Conservation (phyloP, 495 filamentous ascomycete genomes). For the Talaromyces adpressus region DNA sequence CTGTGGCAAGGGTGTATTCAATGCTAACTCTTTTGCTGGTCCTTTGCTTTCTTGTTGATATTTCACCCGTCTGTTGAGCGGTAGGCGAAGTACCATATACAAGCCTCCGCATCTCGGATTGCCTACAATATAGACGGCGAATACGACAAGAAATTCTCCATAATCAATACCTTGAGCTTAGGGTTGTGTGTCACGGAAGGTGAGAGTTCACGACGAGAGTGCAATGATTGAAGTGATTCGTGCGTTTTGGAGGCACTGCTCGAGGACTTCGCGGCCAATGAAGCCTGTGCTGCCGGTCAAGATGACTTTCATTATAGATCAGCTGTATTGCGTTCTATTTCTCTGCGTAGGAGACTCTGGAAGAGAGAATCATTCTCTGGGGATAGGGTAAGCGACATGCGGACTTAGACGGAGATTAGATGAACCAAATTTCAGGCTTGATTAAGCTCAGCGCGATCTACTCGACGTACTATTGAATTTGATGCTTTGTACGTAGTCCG, state of each 20-base stretch:
- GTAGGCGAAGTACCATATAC: conserved; percentile 18
- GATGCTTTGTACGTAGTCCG: not conserved
- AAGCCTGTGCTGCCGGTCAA: conserved; percentile 47
- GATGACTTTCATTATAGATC: conserved; percentile 35
- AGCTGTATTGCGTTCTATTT: not conserved
- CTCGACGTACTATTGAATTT: not conserved
- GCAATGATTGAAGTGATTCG: conserved; percentile 42
- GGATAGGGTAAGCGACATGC: not conserved
- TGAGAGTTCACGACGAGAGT: conserved; percentile 33
- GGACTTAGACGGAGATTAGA: not conserved
- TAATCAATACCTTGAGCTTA: conserved; percentile 35
- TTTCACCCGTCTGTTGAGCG: too few relatives aligned
- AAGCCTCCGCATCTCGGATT: conserved; percentile 43
- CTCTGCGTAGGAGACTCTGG: too few relatives aligned
- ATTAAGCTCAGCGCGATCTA: not conserved
- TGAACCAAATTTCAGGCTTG: not conserved
- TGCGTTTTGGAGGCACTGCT: conserved; percentile 34
- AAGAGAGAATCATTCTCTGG: too few relatives aligned
- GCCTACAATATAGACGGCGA: conserved; percentile 23
- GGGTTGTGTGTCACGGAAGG: conserved; percentile 16
- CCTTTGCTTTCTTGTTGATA: too few relatives aligned
- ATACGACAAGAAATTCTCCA: conserved; percentile 40
- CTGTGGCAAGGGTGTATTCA: too few relatives aligned
- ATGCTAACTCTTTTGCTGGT: too few relatives aligned
- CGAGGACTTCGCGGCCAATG: conserved; percentile 41